phyloP scores from a whole-genome alignment of 2,329 filamentous ascomycete species.

The Aspergillus terreus region DNA sequence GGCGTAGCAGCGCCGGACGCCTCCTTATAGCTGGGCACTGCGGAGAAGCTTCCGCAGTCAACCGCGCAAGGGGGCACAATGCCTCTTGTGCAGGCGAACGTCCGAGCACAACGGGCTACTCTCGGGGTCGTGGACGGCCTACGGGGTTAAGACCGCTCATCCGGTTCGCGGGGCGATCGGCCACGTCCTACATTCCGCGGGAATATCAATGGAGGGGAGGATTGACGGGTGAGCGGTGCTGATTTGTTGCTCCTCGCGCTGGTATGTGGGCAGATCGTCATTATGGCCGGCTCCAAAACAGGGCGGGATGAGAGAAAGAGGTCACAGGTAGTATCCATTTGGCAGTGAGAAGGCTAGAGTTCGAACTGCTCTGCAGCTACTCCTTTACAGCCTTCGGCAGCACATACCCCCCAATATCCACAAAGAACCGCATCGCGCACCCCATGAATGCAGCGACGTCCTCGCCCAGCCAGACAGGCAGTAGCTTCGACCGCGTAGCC shows the following conservation, averaged over 20 bases:
- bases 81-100: not conserved
- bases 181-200: not conserved
- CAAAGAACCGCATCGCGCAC: conserved; percentile 17
- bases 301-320: not conserved
- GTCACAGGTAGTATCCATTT: not conserved
- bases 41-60: too few relatives aligned
- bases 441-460: conserved; percentile 19
- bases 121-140: not conserved
- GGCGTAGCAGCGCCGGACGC: too few relatives aligned
- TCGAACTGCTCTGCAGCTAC: too few relatives aligned
- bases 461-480: conserved; percentile 17
- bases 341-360: not conserved
- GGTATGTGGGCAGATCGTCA: not conserved
- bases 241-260: not conserved
- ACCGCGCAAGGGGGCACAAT: not conserved
- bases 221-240: not conserved
- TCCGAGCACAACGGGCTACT: not conserved
- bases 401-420: conserved; percentile 22
- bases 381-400: conserved; percentile 7
- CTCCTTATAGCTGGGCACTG: too few relatives aligned
- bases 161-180: not conserved
- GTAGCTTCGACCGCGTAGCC: conserved; percentile 5
- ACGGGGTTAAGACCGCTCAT: not conserved
- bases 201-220: not conserved
- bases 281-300: not conserved